Percentiles rank a stretch among this genome's conserved stretches.
These are phyloP conservation scores for Aspergillus wentii DNA, from an alignment of 495 filamentous ascomycete species.

Conservation along the genomic window DNA sequence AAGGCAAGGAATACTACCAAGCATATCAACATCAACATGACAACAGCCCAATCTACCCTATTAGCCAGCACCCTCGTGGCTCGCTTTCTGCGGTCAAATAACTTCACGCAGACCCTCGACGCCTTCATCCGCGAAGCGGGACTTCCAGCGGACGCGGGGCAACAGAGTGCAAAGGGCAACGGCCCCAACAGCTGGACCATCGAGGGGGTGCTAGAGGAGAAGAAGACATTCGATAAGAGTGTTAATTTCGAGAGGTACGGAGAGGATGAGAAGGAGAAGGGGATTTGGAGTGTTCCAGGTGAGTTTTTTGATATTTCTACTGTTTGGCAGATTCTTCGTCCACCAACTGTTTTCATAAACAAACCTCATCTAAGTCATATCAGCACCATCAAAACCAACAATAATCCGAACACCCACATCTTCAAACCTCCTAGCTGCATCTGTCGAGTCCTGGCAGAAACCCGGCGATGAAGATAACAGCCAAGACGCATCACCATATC, in stretches of 20 bases:
- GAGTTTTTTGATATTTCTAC: slow-evolving; percentile 9
- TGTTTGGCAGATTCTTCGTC: too few relatives aligned
- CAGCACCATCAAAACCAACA: slow-evolving; percentile 46
- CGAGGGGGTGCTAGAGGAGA: slow-evolving; percentile 61
- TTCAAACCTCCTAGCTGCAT: slow-evolving; percentile 53
- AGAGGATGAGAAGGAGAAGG: slow-evolving; percentile 27
- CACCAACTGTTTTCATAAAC: too few relatives aligned
- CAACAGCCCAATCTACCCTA: slow-evolving; percentile 11
- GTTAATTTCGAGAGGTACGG: slow-evolving; percentile 51
- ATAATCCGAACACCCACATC: slow-evolving; percentile 37
- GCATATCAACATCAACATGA: too few relatives aligned
- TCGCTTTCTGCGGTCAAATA: slow-evolving; percentile 55
- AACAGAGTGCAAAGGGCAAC: slow-evolving; percentile 27
- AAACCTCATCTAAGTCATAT: neutral
- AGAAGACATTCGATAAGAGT: slow-evolving; percentile 55
- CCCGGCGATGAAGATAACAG: slow-evolving; percentile 9
- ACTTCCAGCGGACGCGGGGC: slow-evolving; percentile 40
- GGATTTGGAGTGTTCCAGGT: slow-evolving; percentile 49
- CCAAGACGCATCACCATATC: slow-evolving; percentile 11
- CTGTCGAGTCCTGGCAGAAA: slow-evolving; percentile 34
- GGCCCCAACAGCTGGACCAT: slow-evolving; percentile 51
- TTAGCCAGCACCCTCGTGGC: slow-evolving; percentile 50
- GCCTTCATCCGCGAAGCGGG: slow-evolving; percentile 60
- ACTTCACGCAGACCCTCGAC: slow-evolving; percentile 55
- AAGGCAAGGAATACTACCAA: too few relatives aligned